A percentile compares a stretch with the other conserved stretches of the same genome.
Conservation (phyloP, 2,329 filamentous ascomycete species). For the Alternaria conjuncta region DNA sequence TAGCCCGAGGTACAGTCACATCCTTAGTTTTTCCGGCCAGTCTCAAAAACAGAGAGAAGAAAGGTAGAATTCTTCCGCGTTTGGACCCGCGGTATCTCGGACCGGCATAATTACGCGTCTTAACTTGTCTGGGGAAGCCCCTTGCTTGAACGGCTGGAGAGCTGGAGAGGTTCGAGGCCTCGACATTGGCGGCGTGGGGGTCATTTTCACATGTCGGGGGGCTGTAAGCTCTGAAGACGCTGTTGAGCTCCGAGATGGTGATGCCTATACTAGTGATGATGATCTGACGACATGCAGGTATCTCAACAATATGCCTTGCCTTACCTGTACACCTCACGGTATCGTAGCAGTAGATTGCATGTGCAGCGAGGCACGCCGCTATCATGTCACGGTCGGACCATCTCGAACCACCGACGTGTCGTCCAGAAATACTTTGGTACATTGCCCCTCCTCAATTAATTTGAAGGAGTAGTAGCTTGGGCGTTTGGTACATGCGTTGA, state of each 20-base stretch:
- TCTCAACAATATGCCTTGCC: constrained; percentile 6
- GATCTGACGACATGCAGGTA: constrained; percentile 10
- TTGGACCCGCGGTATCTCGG: neutral
- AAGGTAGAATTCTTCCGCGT: neutral
- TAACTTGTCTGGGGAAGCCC: neutral
- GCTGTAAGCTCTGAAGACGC: neutral
- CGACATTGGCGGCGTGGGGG: neutral
- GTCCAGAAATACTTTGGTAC: constrained; percentile 7
- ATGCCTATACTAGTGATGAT: neutral
- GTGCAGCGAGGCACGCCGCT: neutral
- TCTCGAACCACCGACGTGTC: neutral
- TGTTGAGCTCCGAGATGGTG: neutral
- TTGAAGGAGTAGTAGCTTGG: neutral
- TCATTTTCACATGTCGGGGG: constrained; percentile 5
- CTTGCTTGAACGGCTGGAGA: neutral
- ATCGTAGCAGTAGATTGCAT: neutral
- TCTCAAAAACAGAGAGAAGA: neutral
- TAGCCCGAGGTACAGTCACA: constrained; percentile 13
- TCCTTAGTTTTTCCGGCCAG: constrained; percentile 1
- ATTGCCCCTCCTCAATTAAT: constrained; percentile 8
- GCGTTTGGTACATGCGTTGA: neutral
- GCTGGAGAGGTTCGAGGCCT: neutral
- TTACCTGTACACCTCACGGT: neutral
- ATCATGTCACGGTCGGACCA: neutral
- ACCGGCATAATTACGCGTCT: neutral